A percentile compares a stretch with the other conserved stretches of the same genome.
These are phyloP conservation scores for Blepharisma stoltei DNA, from an alignment of 73 alveolate species.

Conservation along the genomic window DNA sequence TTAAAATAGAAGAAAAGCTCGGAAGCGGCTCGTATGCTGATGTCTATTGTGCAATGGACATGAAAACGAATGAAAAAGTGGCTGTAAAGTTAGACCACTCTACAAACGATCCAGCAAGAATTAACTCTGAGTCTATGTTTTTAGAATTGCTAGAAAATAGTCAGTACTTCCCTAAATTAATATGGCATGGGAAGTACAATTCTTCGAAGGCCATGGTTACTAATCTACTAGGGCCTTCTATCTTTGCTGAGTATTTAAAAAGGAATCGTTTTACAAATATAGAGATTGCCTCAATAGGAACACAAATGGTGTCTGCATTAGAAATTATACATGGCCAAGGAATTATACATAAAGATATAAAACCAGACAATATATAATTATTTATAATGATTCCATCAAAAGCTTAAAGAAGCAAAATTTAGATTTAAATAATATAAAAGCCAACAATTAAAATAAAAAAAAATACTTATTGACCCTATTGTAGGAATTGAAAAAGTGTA, in stretches of 20 bases:
- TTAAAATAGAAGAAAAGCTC: background rate
- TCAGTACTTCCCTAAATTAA: slow-evolving; percentile 6
- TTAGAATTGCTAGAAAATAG: background rate
- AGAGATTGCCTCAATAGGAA: background rate
- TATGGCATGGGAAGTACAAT: background rate
- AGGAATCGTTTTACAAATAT: background rate
- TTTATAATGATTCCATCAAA: no score
- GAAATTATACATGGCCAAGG: slow-evolving; percentile 40
- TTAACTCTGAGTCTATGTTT: background rate
- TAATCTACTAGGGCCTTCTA: background rate
- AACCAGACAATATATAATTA: slow-evolving; percentile 33
- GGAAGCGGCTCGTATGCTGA: slow-evolving; percentile 15
- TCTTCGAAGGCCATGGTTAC: background rate
- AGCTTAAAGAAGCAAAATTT: no score
- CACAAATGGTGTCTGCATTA: slow-evolving; percentile 36
- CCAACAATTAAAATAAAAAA: no score
- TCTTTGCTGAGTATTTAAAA: background rate
- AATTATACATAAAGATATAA: slow-evolving; percentile 39
- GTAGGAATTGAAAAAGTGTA: background rate
- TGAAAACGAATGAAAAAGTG: background rate
- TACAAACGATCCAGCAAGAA: background rate
- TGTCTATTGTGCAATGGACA: slow-evolving; percentile 1
- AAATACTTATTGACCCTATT: slow-evolving; percentile 1
- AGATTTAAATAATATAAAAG: no score
- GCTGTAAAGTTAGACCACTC: background rate